Evolutionary conservation across 192 early-diverging fungal genomes (phyloP).

Genomic region (Backusella australiensis): DNA sequence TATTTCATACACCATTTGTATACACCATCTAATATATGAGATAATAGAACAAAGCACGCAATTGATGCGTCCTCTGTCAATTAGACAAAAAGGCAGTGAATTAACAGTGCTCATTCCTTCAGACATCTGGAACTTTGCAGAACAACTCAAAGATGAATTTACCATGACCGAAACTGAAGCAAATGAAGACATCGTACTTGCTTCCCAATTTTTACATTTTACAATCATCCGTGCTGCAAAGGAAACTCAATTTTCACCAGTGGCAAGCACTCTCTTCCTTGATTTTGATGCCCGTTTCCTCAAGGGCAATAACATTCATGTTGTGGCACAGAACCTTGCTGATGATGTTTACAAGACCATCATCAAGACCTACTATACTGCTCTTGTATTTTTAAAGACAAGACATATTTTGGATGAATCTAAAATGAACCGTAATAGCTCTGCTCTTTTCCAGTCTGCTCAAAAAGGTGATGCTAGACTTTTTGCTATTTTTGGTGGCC

Average conservation of each 20-base stretch:
- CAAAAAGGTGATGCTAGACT: slow-evolving; percentile 54
- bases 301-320: slow-evolving; percentile 81
- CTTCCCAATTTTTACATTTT: slow-evolving; percentile 70
- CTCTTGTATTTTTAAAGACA: slow-evolving; percentile 60
- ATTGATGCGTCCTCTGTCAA: slow-evolving; percentile 67
- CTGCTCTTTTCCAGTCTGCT: slow-evolving; percentile 73
- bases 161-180: slow-evolving; percentile 50
- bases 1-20: background rate
- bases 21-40: background rate
- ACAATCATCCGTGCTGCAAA: slow-evolving; percentile 38
- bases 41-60: slow-evolving; percentile 17
- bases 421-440: slow-evolving; percentile 40
- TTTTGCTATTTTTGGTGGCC: slow-evolving; percentile 93
- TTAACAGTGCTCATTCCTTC: slow-evolving; percentile 79
- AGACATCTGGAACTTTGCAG: slow-evolving; percentile 85
- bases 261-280: slow-evolving; percentile 67
- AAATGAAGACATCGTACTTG: slow-evolving; percentile 65
- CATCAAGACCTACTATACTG: slow-evolving; percentile 76
- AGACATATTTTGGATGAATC: slow-evolving; percentile 27
- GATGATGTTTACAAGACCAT: slow-evolving; percentile 57
- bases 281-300: slow-evolving; percentile 74
- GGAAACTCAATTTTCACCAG: slow-evolving; percentile 61
- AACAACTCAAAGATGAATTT: slow-evolving; percentile 80
- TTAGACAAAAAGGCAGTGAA: slow-evolving; percentile 78
- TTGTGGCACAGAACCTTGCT: slow-evolving; percentile 55